phyloP scores from a whole-genome alignment of 1,284 basidiomycete species.

The Coriolopsis trogii region DNA sequence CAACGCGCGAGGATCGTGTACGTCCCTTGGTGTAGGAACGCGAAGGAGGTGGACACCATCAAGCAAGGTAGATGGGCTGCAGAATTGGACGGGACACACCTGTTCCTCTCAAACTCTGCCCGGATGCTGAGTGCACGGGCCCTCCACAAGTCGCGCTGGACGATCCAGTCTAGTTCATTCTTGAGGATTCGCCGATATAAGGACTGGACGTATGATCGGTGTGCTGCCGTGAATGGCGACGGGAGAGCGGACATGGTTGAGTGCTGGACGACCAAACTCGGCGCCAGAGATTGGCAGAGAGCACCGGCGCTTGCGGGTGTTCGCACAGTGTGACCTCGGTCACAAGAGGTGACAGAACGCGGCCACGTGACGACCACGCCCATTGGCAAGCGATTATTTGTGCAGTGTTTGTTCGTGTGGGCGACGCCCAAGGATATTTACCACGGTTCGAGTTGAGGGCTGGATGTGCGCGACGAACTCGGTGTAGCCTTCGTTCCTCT shows the following conservation, averaged over 20 bases:
- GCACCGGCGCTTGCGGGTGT: slow-evolving; percentile 13
- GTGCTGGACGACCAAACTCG: slow-evolving; percentile 8
- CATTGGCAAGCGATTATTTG: slow-evolving; percentile 12
- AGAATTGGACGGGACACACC: slow-evolving; percentile 51
- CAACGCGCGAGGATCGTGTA: slow-evolving; percentile 86
- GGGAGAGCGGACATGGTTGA: slow-evolving; percentile 34
- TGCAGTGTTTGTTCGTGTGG: slow-evolving; percentile 33
- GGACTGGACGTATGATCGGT: slow-evolving; percentile 88
- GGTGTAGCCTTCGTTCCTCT: slow-evolving; percentile 21
- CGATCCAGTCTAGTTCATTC: slow-evolving; percentile 89
- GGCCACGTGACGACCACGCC: slow-evolving; percentile 24
- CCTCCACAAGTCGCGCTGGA: slow-evolving; percentile 86
- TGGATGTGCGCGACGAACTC: slow-evolving; percentile 11
- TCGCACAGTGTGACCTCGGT: slow-evolving; percentile 18
- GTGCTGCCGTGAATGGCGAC: slow-evolving; percentile 74
- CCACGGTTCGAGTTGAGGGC: slow-evolving; percentile 35
- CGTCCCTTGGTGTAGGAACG: slow-evolving; percentile 55
- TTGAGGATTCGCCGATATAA: slow-evolving; percentile 87
- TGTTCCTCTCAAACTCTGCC: slow-evolving; percentile 91
- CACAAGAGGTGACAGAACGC: slow-evolving; percentile 1
- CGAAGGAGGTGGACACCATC: background rate
- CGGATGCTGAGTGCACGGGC: slow-evolving; percentile 82
- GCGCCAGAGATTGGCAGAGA: slow-evolving; percentile 1
- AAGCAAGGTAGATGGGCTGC: background rate
- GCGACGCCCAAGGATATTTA: slow-evolving; percentile 32